Evolutionary conservation across 2,329 filamentous ascomycete species (phyloP).

Genomic region (Diaporthe aspalathi): DNA sequence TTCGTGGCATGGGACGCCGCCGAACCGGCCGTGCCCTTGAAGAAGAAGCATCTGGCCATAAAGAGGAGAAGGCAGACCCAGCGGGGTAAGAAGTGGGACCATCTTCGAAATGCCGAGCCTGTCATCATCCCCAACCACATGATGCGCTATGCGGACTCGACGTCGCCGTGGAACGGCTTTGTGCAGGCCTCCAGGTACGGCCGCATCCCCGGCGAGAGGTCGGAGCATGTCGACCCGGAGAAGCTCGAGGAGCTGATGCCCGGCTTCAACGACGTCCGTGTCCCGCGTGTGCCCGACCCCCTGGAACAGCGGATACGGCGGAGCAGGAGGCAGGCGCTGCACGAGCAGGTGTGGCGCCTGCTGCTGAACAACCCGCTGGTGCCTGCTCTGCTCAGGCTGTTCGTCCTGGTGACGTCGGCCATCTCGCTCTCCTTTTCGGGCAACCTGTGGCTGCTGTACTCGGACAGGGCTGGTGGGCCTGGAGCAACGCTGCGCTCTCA

Average conservation of each 20-base stretch:
- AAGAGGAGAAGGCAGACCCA: conserved; percentile 58
- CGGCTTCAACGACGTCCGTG: conserved; percentile 55
- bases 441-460: conserved; percentile 71
- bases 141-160: conserved; percentile 51
- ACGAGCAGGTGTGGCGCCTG: conserved; percentile 72
- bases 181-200: conserved; percentile 66
- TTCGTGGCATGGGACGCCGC: conserved; percentile 56
- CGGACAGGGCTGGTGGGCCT: conserved; percentile 50
- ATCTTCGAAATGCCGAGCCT: conserved; percentile 68
- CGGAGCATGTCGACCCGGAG: conserved; percentile 59
- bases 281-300: conserved; percentile 38
- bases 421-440: conserved; percentile 83
- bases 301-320: conserved; percentile 31
- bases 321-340: conserved; percentile 59
- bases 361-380: conserved; percentile 86
- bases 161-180: conserved; percentile 64
- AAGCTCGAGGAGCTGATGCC: conserved; percentile 59
- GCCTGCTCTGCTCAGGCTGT: conserved; percentile 84
- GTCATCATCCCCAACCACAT: conserved; percentile 66
- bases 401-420: conserved; percentile 84
- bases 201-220: conserved; percentile 58
- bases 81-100: conserved; percentile 69
- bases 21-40: conserved; percentile 50
- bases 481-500: conserved; percentile 66
- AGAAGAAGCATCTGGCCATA: conserved; percentile 58